Base-by-base conservation (phyloP, 176 grass and related monocot species). In the Carex parvula region DNA sequence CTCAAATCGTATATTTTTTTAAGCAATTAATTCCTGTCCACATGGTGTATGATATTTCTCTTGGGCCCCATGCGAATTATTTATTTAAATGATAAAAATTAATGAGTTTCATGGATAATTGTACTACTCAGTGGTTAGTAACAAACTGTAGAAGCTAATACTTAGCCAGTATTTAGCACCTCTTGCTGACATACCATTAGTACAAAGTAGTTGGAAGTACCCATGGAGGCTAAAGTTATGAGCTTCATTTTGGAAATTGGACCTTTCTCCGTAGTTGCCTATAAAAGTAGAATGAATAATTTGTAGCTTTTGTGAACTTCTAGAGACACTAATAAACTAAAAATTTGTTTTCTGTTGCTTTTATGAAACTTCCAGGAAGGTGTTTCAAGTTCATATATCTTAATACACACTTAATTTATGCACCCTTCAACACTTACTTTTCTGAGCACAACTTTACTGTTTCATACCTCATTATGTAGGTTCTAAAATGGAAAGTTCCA, bases 241-340 rank as follows among this genome's bases (percentile, higher is more conserved):
- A 20, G 35, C 67, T 44, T 70, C 35, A 42, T 70, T 44, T 70
- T 5, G 33, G 7, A 39, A 41, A 44, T 41, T 41, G 10, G 65
- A 69, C 14, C 65, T 69, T 62, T 26, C n/a, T n/a, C 20, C 8
- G 2, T 62, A 62, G 60, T 62, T 62, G 60, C 20, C 32, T 41
- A 68, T 17, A 7, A 16, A 35, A 17, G 32, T 37, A 70, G 67
- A 10, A 70, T 42, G 37, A 56, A 55, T 78, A n/a, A n/a, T n/a
- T n/a, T n/a, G n/a, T n/a, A 32, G 73, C 52, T 78, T 78, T 78
- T 56, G 57, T 78, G 73, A 57, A 78, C 50, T 18, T 78, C 8
- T 56, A n/a, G 6, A 71, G 46, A 71, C 37, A 44, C 16, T n/a
- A 17, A 55, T 77, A 48, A 32, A 57, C 30, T 7, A 57, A 10